A percentile compares a stretch with the other conserved stretches of the same genome.
Conservation (phyloP, 768 basidiomycete genomes). For the Omphalotus guepiniiformis region DNA sequence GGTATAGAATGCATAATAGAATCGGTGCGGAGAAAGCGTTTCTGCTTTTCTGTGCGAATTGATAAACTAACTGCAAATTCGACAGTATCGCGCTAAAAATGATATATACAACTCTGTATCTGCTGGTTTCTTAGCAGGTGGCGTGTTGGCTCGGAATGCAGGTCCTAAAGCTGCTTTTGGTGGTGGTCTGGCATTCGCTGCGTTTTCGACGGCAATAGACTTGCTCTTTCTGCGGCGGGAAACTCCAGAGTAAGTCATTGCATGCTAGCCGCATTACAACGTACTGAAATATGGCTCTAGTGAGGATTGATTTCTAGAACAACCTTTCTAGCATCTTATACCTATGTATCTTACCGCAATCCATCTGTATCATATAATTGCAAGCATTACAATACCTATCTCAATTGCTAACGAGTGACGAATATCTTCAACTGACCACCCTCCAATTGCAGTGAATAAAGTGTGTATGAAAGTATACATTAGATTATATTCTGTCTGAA, state of each 20-base stretch:
- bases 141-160: slow-evolving; percentile 79
- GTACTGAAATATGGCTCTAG: slow-evolving; percentile 18
- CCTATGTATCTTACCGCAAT: no score
- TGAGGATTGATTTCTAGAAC: slow-evolving; percentile 31
- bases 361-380: no score
- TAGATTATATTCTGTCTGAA: no score
- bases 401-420: no score
- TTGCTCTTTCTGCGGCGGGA: slow-evolving; percentile 70
- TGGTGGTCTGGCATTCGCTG: slow-evolving; percentile 89
- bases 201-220: slow-evolving; percentile 91
- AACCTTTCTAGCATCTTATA: no score
- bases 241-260: slow-evolving; percentile 63
- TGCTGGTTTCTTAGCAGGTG: slow-evolving; percentile 86
- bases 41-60: not conserved
- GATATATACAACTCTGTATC: slow-evolving; percentile 90
- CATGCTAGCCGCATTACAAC: slow-evolving; percentile 8
- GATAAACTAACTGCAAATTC: slow-evolving; percentile 2
- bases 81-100: slow-evolving; percentile 91
- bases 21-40: slow-evolving; percentile 71
- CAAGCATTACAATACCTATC: no score
- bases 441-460: no score
- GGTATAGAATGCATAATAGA: slow-evolving; percentile 95
- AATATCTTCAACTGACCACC: no score
- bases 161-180: slow-evolving; percentile 85
- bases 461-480: no score